These are phyloP conservation scores for Plasmodium relictum DNA, from an alignment of 169 alveolate species.

Conservation along the genomic window DNA sequence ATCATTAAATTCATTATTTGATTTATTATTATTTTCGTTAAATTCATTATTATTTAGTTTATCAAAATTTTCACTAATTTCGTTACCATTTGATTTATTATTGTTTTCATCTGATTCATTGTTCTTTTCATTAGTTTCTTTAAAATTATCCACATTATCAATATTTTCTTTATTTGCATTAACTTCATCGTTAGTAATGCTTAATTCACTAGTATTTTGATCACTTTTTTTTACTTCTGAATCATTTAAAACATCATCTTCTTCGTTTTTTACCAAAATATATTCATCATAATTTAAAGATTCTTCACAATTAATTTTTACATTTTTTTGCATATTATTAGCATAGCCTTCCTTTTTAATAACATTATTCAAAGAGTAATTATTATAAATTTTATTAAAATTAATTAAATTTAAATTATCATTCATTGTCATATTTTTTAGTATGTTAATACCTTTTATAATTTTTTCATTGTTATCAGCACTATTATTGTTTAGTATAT, in stretches of 20 bases:
- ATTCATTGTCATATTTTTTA: conserved; percentile 38
- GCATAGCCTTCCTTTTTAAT: background rate
- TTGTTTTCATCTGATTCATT: conserved; percentile 5
- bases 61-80: background rate
- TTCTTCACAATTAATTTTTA: conserved; percentile 6
- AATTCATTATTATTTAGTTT: background rate
- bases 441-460: conserved; percentile 53
- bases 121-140: conserved; percentile 14
- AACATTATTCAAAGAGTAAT: background rate
- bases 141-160: background rate
- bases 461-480: conserved; percentile 36
- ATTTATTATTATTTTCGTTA: conserved; percentile 5
- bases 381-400: background rate
- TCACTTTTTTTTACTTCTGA: background rate
- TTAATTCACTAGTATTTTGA: background rate
- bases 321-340: conserved; percentile 13
- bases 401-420: conserved; percentile 24
- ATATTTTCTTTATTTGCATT: background rate
- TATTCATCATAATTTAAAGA: conserved; percentile 43
- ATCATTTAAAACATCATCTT: background rate
- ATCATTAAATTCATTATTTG: conserved; percentile 23
- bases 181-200: background rate
- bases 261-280: conserved; percentile 29
- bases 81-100: conserved; percentile 2
- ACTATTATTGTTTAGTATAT: conserved; percentile 47